These are phyloP conservation scores for Aspergillus wentii DNA, from an alignment of 495 filamentous ascomycete genomes.

Conservation along the genomic window DNA sequence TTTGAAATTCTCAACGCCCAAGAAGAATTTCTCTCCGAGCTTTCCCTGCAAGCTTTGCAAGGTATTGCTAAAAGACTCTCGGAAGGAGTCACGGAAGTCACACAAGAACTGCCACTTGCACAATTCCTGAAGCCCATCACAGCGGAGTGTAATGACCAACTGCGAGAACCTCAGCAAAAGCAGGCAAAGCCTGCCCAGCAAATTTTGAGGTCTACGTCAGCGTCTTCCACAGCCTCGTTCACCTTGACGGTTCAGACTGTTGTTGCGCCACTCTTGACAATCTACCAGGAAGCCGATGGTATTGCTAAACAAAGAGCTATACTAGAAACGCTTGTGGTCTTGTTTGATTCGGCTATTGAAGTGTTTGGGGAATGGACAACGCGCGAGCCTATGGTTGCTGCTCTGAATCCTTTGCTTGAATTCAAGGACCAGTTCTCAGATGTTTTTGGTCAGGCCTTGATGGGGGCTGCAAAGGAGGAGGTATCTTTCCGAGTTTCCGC, in stretches of 20 bases:
- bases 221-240: slow-evolving; percentile 50
- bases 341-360: slow-evolving; percentile 52
- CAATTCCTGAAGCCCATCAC: slow-evolving; percentile 59
- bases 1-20: slow-evolving; percentile 73
- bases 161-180: slow-evolving; percentile 73
- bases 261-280: slow-evolving; percentile 54
- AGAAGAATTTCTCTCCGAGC: slow-evolving; percentile 64
- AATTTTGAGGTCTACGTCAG: slow-evolving; percentile 54
- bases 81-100: slow-evolving; percentile 41
- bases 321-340: slow-evolving; percentile 55
- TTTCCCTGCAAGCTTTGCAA: slow-evolving; percentile 50
- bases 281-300: slow-evolving; percentile 60
- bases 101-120: slow-evolving; percentile 49
- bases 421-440: slow-evolving; percentile 61
- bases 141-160: slow-evolving; percentile 66
- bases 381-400: slow-evolving; percentile 22
- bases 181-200: slow-evolving; percentile 65
- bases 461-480: slow-evolving; percentile 58
- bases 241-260: slow-evolving; percentile 50
- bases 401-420: slow-evolving; percentile 49
- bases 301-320: slow-evolving; percentile 65
- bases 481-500: slow-evolving; percentile 60
- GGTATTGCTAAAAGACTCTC: slow-evolving; percentile 56
- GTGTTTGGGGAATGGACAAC: slow-evolving; percentile 56
- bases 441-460: slow-evolving; percentile 55